phyloP scores from a whole-genome alignment of 2,329 filamentous ascomycete species.

The Thermoascus crustaceus region DNA sequence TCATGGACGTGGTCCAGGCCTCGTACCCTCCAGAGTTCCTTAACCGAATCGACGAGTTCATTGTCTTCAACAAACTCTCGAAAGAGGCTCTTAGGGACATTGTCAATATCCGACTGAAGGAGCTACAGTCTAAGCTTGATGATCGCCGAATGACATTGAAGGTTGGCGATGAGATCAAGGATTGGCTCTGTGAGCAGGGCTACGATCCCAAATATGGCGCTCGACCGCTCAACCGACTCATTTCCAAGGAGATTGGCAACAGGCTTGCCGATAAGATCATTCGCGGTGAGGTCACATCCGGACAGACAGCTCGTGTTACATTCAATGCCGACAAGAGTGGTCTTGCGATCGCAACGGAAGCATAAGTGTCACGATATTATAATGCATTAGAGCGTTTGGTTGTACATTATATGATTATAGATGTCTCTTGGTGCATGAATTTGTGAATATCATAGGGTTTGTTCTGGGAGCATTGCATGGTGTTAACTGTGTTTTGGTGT shows the following conservation, averaged over 20 bases:
- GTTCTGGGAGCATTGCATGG: background rate
- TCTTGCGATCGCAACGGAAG: slow-evolving; percentile 42
- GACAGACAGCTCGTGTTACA: slow-evolving; percentile 62
- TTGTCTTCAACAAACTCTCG: slow-evolving; percentile 84
- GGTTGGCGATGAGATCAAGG: slow-evolving; percentile 62
- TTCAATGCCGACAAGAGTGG: slow-evolving; percentile 56
- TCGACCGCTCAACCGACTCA: slow-evolving; percentile 80
- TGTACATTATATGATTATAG: slow-evolving; percentile 4
- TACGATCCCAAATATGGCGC: slow-evolving; percentile 92
- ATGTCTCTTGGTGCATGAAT: background rate
- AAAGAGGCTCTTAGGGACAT: slow-evolving; percentile 75
- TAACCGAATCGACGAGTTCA: slow-evolving; percentile 94
- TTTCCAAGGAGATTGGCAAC: slow-evolving; percentile 84
- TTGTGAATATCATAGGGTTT: background rate
- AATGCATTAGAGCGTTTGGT: slow-evolving; percentile 5
- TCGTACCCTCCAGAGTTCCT: slow-evolving; percentile 86
- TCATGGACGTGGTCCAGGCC: slow-evolving; percentile 77
- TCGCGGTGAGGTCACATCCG: slow-evolving; percentile 66
- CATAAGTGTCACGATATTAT: slow-evolving; percentile 2
- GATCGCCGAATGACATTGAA: slow-evolving; percentile 73
- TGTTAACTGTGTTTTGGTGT: background rate
- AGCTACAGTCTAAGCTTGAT: slow-evolving; percentile 74
- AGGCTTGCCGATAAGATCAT: slow-evolving; percentile 87
- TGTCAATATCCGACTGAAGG: slow-evolving; percentile 80
- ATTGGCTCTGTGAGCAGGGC: slow-evolving; percentile 81